Conservation (phyloP, 495 filamentous ascomycete genomes). For the Neurospora sp. region DNA sequence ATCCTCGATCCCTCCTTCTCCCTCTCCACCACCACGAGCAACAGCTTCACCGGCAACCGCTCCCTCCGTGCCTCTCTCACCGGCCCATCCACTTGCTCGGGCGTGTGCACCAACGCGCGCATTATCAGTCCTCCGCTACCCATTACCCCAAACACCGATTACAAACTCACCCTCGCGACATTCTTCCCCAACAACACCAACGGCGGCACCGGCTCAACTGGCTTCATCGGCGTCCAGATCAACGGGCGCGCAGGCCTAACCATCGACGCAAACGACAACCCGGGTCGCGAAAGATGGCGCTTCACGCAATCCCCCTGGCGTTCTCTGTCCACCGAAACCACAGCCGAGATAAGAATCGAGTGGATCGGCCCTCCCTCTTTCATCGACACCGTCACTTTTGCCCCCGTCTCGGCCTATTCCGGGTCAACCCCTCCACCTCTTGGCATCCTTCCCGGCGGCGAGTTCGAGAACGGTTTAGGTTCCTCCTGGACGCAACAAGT, state of each 20-base stretch:
- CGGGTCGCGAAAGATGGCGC: background rate
- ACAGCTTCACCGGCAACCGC: background rate
- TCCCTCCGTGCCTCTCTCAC: background rate
- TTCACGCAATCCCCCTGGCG: background rate
- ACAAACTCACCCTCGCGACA: conserved; percentile 2
- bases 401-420: background rate
- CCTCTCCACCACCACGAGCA: background rate
- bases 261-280: background rate
- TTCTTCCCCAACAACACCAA: background rate
- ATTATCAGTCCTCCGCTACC: background rate
- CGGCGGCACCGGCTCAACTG: background rate
- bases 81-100: background rate
- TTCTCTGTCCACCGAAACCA: background rate
- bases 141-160: conserved; percentile 1
- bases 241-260: background rate
- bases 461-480: conserved; percentile 1
- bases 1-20: conserved; percentile 6
- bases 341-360: background rate
- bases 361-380: background rate
- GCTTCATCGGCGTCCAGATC: background rate
- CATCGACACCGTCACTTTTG: conserved; percentile 5
- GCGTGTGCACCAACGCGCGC: background rate
- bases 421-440: background rate
- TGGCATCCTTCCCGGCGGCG: conserved; percentile 1
- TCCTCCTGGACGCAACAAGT: background rate